These are phyloP conservation scores for Aspergillus viridinutans DNA, from an alignment of 2,329 filamentous ascomycete genomes.

Conservation along the genomic window DNA sequence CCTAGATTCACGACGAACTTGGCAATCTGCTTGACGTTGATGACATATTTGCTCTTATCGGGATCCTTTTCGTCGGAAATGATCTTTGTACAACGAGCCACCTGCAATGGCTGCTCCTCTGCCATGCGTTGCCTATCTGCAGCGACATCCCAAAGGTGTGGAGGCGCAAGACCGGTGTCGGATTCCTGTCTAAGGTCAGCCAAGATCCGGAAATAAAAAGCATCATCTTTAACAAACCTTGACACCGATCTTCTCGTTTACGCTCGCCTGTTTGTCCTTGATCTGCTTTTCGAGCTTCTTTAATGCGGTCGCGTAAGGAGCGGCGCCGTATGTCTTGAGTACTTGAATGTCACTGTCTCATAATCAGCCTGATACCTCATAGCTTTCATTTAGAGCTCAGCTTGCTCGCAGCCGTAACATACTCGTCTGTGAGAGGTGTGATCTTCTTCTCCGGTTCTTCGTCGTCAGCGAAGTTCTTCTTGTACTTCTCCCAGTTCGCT, in stretches of 20 bases:
- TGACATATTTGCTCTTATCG: constrained; percentile 99
- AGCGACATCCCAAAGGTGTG: constrained; percentile 97
- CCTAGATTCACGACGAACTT: constrained; percentile 99
- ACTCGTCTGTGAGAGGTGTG: constrained; percentile 94
- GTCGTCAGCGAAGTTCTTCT: constrained; percentile 94
- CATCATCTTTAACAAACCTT: constrained; percentile 31
- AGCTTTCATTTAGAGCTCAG: background rate
- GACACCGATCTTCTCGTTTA: constrained; percentile 93
- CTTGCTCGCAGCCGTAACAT: constrained; percentile 37
- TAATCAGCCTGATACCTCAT: background rate
- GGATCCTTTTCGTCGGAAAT: constrained; percentile 94
- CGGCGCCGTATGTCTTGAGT: constrained; percentile 96
- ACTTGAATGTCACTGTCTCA: constrained; percentile 87
- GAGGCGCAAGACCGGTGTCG: constrained; percentile 94
- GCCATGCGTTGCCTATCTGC: constrained; percentile 98
- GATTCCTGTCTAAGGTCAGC: constrained; percentile 64
- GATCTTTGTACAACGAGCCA: constrained; percentile 98
- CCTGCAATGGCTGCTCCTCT: constrained; percentile 95
- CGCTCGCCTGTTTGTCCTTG: constrained; percentile 96
- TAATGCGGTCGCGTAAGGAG: constrained; percentile 86
- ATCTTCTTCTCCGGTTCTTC: constrained; percentile 99
- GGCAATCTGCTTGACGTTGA: constrained; percentile 99
- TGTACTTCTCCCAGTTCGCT: constrained; percentile 96
- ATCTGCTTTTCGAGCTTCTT: constrained; percentile 99
- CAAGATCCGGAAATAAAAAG: constrained; percentile 24